Conservation (phyloP, 2,329 filamentous ascomycete genomes). For the Stagonosporopsis vannaccii region DNA sequence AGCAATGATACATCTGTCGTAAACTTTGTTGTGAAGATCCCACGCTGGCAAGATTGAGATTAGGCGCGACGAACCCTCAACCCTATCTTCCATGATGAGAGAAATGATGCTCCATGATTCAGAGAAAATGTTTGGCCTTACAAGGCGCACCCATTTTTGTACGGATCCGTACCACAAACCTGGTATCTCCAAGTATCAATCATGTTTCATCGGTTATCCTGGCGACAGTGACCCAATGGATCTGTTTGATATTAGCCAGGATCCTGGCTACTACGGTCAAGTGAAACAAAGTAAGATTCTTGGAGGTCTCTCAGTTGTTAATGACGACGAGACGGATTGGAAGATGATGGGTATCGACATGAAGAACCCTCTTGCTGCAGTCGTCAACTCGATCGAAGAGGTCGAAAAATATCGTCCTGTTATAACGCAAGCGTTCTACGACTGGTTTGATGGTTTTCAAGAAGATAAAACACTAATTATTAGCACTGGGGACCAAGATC, state of each 20-base stretch:
- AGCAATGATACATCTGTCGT: constrained; percentile 81
- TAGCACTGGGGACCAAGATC: constrained; percentile 49
- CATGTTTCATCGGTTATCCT: constrained; percentile 98
- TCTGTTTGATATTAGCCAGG: constrained; percentile 96
- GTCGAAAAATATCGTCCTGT: constrained; percentile 95
- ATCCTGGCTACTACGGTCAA: constrained; percentile 90
- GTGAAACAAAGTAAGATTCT: constrained; percentile 99
- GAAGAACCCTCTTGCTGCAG: constrained; percentile 89
- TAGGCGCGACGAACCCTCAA: constrained; percentile 77
- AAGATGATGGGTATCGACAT: constrained; percentile 98
- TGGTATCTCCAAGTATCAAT: constrained; percentile 76
- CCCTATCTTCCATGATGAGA: constrained; percentile 96
- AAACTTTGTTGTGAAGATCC: constrained; percentile 98
- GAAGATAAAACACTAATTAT: constrained; percentile 46
- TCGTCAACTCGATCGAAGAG: constrained; percentile 96
- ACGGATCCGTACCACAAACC: constrained; percentile 95
- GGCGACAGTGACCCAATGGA: constrained; percentile 97
- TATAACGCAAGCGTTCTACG: constrained; percentile 91
- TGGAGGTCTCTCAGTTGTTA: constrained; percentile 94
- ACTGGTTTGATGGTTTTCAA: constrained; percentile 90
- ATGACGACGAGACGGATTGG: constrained; percentile 99
- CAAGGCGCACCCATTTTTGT: constrained; percentile 99
- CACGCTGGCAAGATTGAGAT: constrained; percentile 97
- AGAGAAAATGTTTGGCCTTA: constrained; percentile 99
- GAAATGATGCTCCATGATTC: constrained; percentile 97